These are phyloP conservation scores for Ambrosia hybrid DNA, from an alignment of 140 eudicot genomes.

Conservation along the genomic window DNA sequence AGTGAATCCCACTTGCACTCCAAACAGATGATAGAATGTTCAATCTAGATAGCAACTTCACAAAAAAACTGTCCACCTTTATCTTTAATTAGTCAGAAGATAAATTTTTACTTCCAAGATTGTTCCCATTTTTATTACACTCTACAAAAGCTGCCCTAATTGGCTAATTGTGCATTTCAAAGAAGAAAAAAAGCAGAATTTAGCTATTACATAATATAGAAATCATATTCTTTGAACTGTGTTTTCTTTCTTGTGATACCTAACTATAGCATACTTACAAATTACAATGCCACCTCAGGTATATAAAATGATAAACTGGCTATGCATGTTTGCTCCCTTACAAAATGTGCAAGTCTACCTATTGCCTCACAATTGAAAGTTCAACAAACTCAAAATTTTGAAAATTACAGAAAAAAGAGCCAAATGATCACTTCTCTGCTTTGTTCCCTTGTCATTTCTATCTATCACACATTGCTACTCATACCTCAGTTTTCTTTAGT, in stretches of 20 bases:
- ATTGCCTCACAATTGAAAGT: too few species aligned
- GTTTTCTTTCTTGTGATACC: not conserved
- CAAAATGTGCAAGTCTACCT: too few species aligned
- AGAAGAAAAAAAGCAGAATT: not conserved
- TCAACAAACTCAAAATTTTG: too few species aligned
- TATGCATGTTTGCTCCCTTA: too few species aligned
- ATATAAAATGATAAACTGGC: too few species aligned
- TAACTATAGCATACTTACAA: too few species aligned
- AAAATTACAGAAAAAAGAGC: too few species aligned
- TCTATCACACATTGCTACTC: too few species aligned
- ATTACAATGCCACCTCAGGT: too few species aligned
- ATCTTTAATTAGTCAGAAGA: not conserved
- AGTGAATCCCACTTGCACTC: slow-evolving; percentile 5
- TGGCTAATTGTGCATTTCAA: not conserved
- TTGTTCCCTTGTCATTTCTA: too few species aligned
- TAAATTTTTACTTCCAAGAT: not conserved
- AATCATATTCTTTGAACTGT: not conserved
- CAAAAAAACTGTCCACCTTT: not conserved
- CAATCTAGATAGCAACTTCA: not conserved
- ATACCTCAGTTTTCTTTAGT: too few species aligned
- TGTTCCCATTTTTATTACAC: not conserved
- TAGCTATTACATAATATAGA: not conserved
- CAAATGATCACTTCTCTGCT: too few species aligned
- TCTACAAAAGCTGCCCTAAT: not conserved
- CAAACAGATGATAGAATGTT: not conserved